Evolutionary conservation across 345 rosid species (phyloP).

Genomic region (Pistacia integerrima): DNA sequence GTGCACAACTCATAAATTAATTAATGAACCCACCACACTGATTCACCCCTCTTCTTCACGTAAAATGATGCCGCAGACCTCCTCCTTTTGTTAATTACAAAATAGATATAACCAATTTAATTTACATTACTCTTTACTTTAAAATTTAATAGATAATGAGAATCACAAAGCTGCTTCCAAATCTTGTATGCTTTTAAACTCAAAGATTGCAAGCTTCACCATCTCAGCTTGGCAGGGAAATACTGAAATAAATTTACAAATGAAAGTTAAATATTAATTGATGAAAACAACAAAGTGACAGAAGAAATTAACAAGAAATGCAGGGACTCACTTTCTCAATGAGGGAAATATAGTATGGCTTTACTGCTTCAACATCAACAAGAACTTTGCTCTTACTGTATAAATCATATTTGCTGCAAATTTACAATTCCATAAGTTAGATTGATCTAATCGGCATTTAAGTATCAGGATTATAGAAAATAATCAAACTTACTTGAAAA

Average conservation of each 20-base stretch:
- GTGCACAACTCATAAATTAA: too few species aligned
- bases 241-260: constrained; percentile 37
- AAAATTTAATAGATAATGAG: too few species aligned
- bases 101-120: too few species aligned
- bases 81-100: too few species aligned
- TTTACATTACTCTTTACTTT: too few species aligned
- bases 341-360: constrained; percentile 81
- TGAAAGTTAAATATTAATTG: background rate
- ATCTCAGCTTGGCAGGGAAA: constrained; percentile 51
- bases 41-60: too few species aligned
- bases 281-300: background rate
- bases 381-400: constrained; percentile 84
- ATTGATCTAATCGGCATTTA: background rate
- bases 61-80: too few species aligned
- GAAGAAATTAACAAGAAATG: background rate
- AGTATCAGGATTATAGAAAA: too few species aligned
- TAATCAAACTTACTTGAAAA: constrained; percentile 55
- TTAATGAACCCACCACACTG: too few species aligned
- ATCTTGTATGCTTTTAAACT: too few species aligned
- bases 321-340: constrained; percentile 39
- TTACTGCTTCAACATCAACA: constrained; percentile 66
- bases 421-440: background rate
- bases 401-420: constrained; percentile 74
- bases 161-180: too few species aligned
- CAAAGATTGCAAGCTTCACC: constrained; percentile 26